Evolutionary conservation across 805 yeast genomes (phyloP).

Genomic region (Saccharomycopsis amapae): DNA sequence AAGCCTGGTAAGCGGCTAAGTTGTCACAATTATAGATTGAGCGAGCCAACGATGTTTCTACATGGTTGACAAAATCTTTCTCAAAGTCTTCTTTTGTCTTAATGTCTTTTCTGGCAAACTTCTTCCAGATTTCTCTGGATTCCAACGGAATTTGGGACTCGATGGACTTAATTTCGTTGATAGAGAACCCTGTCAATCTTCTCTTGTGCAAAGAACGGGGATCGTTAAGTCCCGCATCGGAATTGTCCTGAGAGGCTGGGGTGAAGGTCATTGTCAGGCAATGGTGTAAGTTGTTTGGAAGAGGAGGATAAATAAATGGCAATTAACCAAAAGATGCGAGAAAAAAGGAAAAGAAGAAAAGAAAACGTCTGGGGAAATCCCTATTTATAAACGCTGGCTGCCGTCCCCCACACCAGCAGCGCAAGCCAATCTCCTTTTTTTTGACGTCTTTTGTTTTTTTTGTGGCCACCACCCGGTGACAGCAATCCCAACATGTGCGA

Average conservation of each 20-base stretch:
- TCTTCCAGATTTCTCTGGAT: conserved; percentile 72
- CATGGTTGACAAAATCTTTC: conserved; percentile 67
- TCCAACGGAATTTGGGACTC: conserved; percentile 76
- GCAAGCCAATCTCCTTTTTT: no score
- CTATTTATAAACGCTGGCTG: no score
- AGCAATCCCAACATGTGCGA: no score
- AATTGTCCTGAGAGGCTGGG: neutral
- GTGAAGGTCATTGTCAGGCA: conserved; percentile 1
- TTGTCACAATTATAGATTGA: conserved; percentile 88
- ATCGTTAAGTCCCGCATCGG: conserved; percentile 4
- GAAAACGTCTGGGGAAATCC: no score
- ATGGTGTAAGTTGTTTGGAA: no score
- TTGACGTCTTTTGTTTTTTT: no score
- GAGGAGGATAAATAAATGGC: no score
- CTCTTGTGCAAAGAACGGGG: conserved; percentile 41
- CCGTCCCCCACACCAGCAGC: no score
- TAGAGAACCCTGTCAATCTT: conserved; percentile 85
- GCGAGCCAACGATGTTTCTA: conserved; percentile 87
- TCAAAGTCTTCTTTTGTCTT: conserved; percentile 52
- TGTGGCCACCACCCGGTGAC: no score
- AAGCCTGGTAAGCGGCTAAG: conserved; percentile 87
- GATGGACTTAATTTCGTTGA: conserved; percentile 77
- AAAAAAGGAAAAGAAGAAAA: no score
- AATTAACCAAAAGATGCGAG: no score
- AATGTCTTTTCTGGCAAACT: conserved; percentile 44